phyloP scores from a whole-genome alignment of 2,329 filamentous ascomycete genomes.

The Mycosphaerelloides madeirae region DNA sequence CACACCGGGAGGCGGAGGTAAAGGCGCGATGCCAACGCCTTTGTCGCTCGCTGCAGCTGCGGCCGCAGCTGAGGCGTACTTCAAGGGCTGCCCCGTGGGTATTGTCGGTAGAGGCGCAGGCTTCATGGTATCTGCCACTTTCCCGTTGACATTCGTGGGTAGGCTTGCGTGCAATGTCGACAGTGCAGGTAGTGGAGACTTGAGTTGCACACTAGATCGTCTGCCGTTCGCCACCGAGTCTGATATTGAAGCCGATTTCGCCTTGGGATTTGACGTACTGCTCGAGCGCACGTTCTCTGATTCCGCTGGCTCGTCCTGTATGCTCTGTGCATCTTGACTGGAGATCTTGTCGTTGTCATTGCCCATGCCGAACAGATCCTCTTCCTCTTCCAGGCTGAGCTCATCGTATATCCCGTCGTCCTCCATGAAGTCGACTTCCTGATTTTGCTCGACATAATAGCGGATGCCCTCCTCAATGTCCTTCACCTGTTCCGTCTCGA shows the following conservation, averaged over 20 bases:
- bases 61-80: constrained; percentile 93
- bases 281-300: constrained; percentile 42
- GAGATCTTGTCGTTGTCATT: constrained; percentile 80
- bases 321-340: constrained; percentile 90
- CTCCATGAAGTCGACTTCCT: constrained; percentile 84
- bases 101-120: constrained; percentile 81
- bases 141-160: constrained; percentile 57
- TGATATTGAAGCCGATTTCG: constrained; percentile 49
- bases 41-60: constrained; percentile 88
- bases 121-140: constrained; percentile 70
- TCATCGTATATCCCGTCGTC: constrained; percentile 96
- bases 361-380: constrained; percentile 74
- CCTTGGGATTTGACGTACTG: constrained; percentile 38
- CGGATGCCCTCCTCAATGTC: constrained; percentile 88
- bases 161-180: constrained; percentile 79
- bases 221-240: constrained; percentile 59
- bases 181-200: constrained; percentile 87
- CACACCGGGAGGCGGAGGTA: constrained; percentile 79
- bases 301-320: constrained; percentile 79
- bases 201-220: constrained; percentile 82
- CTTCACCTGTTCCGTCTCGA: constrained; percentile 81
- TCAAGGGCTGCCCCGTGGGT: constrained; percentile 81
- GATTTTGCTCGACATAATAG: constrained; percentile 89
- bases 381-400: constrained; percentile 85
- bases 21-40: constrained; percentile 81